Evolutionary conservation across 208 protist species (phyloP).

Genomic region (Trypanosoma avium): DNA sequence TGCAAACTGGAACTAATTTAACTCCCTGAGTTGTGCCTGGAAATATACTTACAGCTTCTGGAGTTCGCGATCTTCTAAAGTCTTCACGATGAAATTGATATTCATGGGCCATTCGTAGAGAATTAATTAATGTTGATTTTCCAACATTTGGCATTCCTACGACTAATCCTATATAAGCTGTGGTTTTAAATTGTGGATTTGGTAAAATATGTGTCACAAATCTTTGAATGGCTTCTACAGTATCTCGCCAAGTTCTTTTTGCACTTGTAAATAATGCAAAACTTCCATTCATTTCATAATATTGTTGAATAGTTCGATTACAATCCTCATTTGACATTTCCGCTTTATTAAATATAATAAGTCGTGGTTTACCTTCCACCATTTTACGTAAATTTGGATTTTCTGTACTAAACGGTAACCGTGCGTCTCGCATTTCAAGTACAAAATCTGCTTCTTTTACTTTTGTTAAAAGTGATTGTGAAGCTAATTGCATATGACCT

Average conservation of each 20-base stretch:
- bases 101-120: constrained; percentile 88
- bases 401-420: constrained; percentile 85
- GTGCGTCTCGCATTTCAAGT: constrained; percentile 92
- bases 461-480: constrained; percentile 56
- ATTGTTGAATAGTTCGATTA: constrained; percentile 74
- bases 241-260: constrained; percentile 70
- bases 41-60: constrained; percentile 75
- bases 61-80: constrained; percentile 70
- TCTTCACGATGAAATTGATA: constrained; percentile 90
- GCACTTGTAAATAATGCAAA: constrained; percentile 87
- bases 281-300: constrained; percentile 70
- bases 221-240: constrained; percentile 75
- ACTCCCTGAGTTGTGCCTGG: constrained; percentile 79
- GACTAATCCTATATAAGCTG: constrained; percentile 83
- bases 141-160: constrained; percentile 95
- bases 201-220: constrained; percentile 79
- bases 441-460: constrained; percentile 88
- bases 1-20: constrained; percentile 80
- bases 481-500: constrained; percentile 83
- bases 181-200: constrained; percentile 57
- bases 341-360: constrained; percentile 93
- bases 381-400: constrained; percentile 81
- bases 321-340: constrained; percentile 88
- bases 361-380: constrained; percentile 48
- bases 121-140: constrained; percentile 95